Conservation (phyloP, 2,329 filamentous ascomycete species). For the Phialocephala sp. region DNA sequence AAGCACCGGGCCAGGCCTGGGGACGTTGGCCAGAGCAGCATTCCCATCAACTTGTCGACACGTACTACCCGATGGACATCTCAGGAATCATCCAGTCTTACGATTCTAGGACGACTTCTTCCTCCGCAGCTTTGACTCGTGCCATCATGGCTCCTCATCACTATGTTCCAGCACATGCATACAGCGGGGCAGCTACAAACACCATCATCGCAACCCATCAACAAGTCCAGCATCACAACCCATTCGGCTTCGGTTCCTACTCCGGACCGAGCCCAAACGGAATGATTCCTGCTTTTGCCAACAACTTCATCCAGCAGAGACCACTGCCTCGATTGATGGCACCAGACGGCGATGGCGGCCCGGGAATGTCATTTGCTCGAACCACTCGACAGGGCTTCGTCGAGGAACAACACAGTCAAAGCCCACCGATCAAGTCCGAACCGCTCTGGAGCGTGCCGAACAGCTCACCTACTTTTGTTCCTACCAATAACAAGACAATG, state of each 20-base stretch:
- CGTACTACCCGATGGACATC: conserved; percentile 49
- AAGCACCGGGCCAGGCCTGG: conserved; percentile 56
- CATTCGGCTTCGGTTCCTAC: conserved; percentile 50
- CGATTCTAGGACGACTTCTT: conserved; percentile 48
- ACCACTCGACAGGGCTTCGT: conserved; percentile 43
- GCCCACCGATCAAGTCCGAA: conserved; percentile 47
- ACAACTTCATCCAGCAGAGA: conserved; percentile 40
- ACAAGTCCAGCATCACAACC: conserved; percentile 44
- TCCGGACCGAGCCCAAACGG: conserved; percentile 41
- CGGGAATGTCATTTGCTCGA: conserved; percentile 41
- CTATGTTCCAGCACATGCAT: conserved; percentile 54
- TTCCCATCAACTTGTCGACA: conserved; percentile 33
- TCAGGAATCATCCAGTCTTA: conserved; percentile 54
- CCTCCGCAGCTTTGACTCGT: conserved; percentile 48
- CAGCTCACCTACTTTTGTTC: conserved; percentile 27
- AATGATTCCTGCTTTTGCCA: conserved; percentile 37
- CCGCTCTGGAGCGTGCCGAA: conserved; percentile 32
- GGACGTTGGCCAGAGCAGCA: conserved; percentile 58
- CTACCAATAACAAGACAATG: conserved; percentile 27
- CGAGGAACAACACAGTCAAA: conserved; percentile 43
- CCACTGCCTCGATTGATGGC: conserved; percentile 42
- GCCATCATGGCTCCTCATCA: conserved; percentile 51
- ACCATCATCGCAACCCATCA: conserved; percentile 49
- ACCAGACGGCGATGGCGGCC: conserved; percentile 27
- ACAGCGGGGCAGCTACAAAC: conserved; percentile 51